Evolutionary conservation across 345 rosid species (phyloP), one percentile per base, ranked within the genome.

Genomic region (Diplotaxis tenuifolia): DNA sequence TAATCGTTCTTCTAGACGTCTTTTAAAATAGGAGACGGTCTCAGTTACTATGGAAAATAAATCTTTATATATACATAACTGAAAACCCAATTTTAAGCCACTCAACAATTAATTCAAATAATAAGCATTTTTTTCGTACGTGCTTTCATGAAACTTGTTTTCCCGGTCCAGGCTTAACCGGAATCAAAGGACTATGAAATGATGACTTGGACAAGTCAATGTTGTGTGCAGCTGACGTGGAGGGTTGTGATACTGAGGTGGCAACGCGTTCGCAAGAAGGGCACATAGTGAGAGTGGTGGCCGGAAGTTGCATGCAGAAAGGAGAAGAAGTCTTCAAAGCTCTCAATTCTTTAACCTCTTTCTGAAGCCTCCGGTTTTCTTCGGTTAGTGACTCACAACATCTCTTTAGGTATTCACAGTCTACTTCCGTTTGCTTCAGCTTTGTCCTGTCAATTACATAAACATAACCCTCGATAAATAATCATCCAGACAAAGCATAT

Each of bases 271-370:
- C 97, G 58, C 99, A 95, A 9, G 99, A 95, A 47, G 99, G 99
- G 71, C 99, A 95, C 96, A 95, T 95, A 56, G 99, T 95, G 82
- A 95, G 99, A 69, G 99, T 95, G 32, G 99, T 95, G 67, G 99
- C 96, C 9, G 99, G 99, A 9, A 88, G 92, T 74, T 95, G 99
- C 96, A 82, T 90, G 91, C 84, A 88, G 83, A 88, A 95, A 9
- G 97, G 94, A 49, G 86, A 86, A 3, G 91, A 85, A 53, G 96
- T 75, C 80, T 90, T 92, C 77, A 95, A 82, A 28, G 96, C 89
- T 75, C 99, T 86, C 62, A 95, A 67, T 54, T 89, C 96, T 64
- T 80, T 89, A 75, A 94, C 83, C 57, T 94, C 98, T 69, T 88
- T 91, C 57, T 94, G 93, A 18, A 94, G 79, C 76, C 97, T 91